Evolutionary conservation across 768 basidiomycete genomes (phyloP).

Genomic region (Hortiboletus flavorubellus): DNA sequence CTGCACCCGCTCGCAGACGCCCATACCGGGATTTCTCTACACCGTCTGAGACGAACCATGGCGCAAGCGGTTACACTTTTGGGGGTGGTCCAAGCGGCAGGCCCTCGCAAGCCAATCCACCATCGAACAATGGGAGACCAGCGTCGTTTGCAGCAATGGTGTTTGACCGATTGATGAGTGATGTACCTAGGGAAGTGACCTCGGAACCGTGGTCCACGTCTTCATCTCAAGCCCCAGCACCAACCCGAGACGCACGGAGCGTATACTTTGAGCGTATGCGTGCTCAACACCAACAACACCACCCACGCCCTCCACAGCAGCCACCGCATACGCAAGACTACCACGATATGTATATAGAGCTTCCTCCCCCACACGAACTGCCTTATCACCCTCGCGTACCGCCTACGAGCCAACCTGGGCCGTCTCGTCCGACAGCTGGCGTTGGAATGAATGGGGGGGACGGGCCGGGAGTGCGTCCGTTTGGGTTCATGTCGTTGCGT

Average conservation of each 20-base stretch:
- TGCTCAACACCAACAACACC: constrained; percentile 14
- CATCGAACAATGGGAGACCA: constrained; percentile 13
- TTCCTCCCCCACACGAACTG: constrained; percentile 1
- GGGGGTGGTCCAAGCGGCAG: constrained; percentile 4
- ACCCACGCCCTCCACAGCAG: constrained; percentile 1
- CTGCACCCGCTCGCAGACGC: constrained; percentile 21
- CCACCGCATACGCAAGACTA: not conserved
- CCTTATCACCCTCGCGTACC: constrained; percentile 7
- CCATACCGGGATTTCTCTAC: constrained; percentile 1
- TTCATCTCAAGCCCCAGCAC: not conserved
- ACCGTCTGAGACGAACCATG: constrained; percentile 4
- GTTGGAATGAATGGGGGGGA: constrained; percentile 4
- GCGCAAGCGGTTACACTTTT: not conserved
- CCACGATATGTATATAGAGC: not conserved
- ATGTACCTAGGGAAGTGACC: constrained; percentile 6
- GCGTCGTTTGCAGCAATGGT: constrained; percentile 16
- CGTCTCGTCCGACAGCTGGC: constrained; percentile 1
- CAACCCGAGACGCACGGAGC: constrained; percentile 6
- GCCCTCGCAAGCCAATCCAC: constrained; percentile 3
- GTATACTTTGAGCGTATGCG: constrained; percentile 15
- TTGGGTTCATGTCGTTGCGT: constrained; percentile 14
- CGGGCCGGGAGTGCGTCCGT: constrained; percentile 9
- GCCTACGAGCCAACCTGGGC: constrained; percentile 9
- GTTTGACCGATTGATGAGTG: constrained; percentile 20
- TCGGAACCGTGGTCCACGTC: constrained; percentile 6